Percentiles rank a stretch among this genome's conserved stretches.
Evolutionary conservation across 164 flowering plant genomes (phyloP).

Genomic region (Stephania japonica): DNA sequence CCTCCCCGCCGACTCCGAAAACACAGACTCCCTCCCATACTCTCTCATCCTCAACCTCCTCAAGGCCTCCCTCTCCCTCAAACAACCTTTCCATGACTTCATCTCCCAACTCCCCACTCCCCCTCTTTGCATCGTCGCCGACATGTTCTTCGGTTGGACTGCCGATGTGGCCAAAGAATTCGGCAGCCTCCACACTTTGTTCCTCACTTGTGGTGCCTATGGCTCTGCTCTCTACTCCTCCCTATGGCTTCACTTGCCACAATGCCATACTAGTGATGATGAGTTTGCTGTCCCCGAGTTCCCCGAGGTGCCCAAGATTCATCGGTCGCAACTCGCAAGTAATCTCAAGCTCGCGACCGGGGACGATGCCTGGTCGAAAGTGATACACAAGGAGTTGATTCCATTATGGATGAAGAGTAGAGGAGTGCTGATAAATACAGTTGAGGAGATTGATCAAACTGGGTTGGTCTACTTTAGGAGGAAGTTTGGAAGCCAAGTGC

Average conservation of each 20-base stretch:
- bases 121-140: constrained; percentile 6
- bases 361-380: background rate
- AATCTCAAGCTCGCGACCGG: constrained; percentile 3
- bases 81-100: constrained; percentile 6
- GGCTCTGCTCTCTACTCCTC: background rate
- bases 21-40: constrained; percentile 4
- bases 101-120: background rate
- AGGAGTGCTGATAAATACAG: constrained; percentile 1
- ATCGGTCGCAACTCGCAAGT: constrained; percentile 6
- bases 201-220: constrained; percentile 1
- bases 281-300: constrained; percentile 1
- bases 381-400: background rate
- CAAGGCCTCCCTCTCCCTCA: background rate
- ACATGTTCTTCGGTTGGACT: constrained; percentile 9
- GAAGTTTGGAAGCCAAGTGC: background rate
- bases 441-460: constrained; percentile 7
- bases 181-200: constrained; percentile 1
- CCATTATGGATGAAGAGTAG: constrained; percentile 3
- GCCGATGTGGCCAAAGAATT: constrained; percentile 3
- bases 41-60: constrained; percentile 1
- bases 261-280: background rate
- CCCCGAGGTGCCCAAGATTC: background rate
- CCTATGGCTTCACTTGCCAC: constrained; percentile 7
- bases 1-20: constrained; percentile 10
- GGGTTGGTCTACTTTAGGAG: background rate